A percentile compares a stretch with the other conserved stretches of the same genome.
Evolutionary conservation across 495 filamentous ascomycete genomes (phyloP).

Genomic region (Saxispiralis lemnorum): DNA sequence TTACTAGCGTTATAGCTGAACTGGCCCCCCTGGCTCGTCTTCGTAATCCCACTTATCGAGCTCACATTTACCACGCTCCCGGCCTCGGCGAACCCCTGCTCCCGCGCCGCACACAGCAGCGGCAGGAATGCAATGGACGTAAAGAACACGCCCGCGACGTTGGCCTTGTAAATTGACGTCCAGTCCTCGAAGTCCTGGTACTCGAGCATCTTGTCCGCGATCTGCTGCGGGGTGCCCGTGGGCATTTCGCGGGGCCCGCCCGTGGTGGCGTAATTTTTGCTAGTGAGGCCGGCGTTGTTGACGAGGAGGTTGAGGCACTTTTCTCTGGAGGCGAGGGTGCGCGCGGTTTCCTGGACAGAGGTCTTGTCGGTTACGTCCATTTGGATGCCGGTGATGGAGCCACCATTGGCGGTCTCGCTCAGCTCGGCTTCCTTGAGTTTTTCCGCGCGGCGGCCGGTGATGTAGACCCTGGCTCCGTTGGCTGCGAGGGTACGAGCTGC

Average conservation of each 20-base stretch:
- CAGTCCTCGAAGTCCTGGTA: conserved; percentile 26
- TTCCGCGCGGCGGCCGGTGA: conserved; percentile 42
- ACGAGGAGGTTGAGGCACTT: conserved; percentile 20
- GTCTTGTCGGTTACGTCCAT: conserved; percentile 25
- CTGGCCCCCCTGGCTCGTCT: conserved; percentile 23
- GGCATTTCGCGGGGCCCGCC: conserved; percentile 22
- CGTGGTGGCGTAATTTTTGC: conserved; percentile 7
- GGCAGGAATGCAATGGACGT: conserved; percentile 27
- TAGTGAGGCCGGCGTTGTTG: conserved; percentile 13
- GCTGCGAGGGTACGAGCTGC: conserved; percentile 43
- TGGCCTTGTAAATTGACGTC: conserved; percentile 25
- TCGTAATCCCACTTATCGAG: conserved; percentile 25
- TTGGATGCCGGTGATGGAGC: conserved; percentile 10
- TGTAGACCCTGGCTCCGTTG: conserved; percentile 55
- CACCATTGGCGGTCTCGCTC: conserved; percentile 6
- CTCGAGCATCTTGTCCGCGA: conserved; percentile 25
- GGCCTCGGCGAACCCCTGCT: conserved; percentile 7
- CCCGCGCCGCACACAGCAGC: conserved; percentile 16
- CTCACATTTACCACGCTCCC: conserved; percentile 26
- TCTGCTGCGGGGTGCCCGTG: conserved; percentile 13
- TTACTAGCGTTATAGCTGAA: conserved; percentile 28
- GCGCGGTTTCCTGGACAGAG: conserved; percentile 26
- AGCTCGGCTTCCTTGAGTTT: conserved; percentile 17
- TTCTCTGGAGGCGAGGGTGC: conserved; percentile 18
- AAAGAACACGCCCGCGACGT: conserved; percentile 28